Conservation (phyloP, 306 rosid species). For the Citrullus mucosospermus region DNA sequence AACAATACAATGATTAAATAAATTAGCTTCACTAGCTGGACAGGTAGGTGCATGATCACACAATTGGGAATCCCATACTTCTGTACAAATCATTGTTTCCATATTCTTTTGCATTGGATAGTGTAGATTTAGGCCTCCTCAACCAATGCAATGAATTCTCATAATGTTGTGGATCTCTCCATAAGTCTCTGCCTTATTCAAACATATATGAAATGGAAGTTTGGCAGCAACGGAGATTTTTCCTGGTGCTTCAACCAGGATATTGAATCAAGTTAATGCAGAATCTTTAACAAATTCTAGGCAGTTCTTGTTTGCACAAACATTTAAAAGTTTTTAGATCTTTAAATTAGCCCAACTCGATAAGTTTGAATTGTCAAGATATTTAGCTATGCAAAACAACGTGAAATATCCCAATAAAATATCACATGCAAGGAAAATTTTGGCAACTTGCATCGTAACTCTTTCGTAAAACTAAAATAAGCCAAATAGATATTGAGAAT, state of each 20-base stretch:
- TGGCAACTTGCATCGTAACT: not conserved
- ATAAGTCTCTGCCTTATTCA: not conserved
- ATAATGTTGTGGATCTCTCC: not conserved
- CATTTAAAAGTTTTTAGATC: not conserved
- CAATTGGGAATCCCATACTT: not conserved
- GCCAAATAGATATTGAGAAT: not conserved
- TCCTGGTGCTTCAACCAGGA: not conserved
- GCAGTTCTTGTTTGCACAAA: not conserved
- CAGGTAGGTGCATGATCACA: not conserved
- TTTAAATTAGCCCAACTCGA: not conserved
- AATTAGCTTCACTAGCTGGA: not conserved
- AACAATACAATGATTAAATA: slow-evolving; percentile 14
- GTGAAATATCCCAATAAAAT: not conserved
- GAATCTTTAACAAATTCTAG: not conserved
- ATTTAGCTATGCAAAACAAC: not conserved
- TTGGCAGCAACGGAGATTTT: not conserved
- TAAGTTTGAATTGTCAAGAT: not conserved
- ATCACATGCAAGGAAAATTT: not conserved
- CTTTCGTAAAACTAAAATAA: not conserved
- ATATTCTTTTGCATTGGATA: slow-evolving; percentile 7
- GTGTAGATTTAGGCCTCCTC: slow-evolving; percentile 5
- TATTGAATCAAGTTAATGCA: not conserved
- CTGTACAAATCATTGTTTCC: not conserved
- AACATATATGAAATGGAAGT: not conserved
- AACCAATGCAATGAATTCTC: slow-evolving; percentile 1